These are phyloP conservation scores for Candida ortonii DNA, from an alignment of 805 yeast species.

Conservation along the genomic window DNA sequence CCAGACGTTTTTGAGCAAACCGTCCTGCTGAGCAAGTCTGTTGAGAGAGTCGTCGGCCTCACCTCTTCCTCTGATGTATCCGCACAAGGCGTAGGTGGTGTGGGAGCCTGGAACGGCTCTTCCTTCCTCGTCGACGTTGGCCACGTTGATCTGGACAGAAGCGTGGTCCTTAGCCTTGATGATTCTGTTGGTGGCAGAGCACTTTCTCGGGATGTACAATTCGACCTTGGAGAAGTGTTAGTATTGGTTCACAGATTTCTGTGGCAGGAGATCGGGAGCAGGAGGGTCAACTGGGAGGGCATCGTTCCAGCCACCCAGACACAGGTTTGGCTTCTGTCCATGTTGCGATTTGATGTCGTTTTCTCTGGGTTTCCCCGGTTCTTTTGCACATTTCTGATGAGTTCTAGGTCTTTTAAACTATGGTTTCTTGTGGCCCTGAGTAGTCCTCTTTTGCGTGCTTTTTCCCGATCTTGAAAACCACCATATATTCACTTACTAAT, in stretches of 20 bases:
- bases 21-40: conserved; percentile 99
- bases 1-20: conserved; percentile 96
- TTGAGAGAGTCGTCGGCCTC: conserved; percentile 98
- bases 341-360: no score
- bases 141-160: conserved; percentile 97
- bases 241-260: no score
- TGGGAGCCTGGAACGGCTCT: conserved; percentile 86
- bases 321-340: no score
- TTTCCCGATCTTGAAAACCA: background rate
- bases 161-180: conserved; percentile 99
- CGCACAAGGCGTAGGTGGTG: conserved; percentile 95
- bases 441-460: background rate
- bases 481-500: conserved; percentile 67
- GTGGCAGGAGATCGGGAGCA: no score
- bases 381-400: no score
- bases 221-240: conserved; percentile 72
- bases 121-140: conserved; percentile 96
- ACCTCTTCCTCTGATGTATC: conserved; percentile 98
- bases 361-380: no score
- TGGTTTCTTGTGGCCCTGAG: no score
- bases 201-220: conserved; percentile 99
- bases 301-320: no score
- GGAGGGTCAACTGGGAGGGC: no score
- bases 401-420: no score
- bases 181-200: conserved; percentile 99